Percentiles rank a stretch among this genome's conserved stretches.
These are phyloP conservation scores for Henckelia pumila DNA, from an alignment of 257 asterid species.

Conservation along the genomic window DNA sequence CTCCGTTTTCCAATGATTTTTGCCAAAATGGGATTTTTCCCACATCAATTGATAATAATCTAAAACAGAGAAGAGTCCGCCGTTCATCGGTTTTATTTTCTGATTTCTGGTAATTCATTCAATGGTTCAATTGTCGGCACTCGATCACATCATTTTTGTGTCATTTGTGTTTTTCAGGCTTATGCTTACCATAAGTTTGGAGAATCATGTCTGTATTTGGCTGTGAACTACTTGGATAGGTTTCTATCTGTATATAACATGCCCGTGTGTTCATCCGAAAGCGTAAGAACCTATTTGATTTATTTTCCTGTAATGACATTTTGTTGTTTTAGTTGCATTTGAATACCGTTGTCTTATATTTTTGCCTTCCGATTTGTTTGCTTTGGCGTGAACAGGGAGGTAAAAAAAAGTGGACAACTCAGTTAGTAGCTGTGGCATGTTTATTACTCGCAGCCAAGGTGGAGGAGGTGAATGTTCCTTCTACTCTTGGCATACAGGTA, in stretches of 20 bases:
- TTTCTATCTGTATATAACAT: slow-evolving; percentile 42
- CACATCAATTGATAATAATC: slow-evolving; percentile 18
- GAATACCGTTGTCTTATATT: slow-evolving; percentile 20
- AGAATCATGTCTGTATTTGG: slow-evolving; percentile 40
- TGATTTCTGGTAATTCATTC: slow-evolving; percentile 31
- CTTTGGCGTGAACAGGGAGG: slow-evolving; percentile 39
- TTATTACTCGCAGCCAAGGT: slow-evolving; percentile 71
- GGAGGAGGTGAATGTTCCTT: slow-evolving; percentile 63
- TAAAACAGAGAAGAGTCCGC: slow-evolving; percentile 6
- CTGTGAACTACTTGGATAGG: slow-evolving; percentile 50
- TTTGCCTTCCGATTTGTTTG: slow-evolving; percentile 4
- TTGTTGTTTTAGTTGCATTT: slow-evolving; percentile 10
- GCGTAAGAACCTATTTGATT: slow-evolving; percentile 14
- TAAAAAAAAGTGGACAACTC: slow-evolving; percentile 47
- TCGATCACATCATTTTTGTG: too few relatives aligned
- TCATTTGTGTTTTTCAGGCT: slow-evolving; percentile 37
- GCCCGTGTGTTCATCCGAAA: slow-evolving; percentile 33
- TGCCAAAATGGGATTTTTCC: slow-evolving; percentile 20
- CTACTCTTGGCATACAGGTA: slow-evolving; percentile 64
- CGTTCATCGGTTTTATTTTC: slow-evolving; percentile 19
- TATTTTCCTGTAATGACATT: slow-evolving; percentile 19
- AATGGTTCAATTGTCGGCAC: too few relatives aligned
- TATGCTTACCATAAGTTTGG: slow-evolving; percentile 42
- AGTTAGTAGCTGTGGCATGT: slow-evolving; percentile 65
- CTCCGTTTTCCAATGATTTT: slow-evolving; percentile 13